Base-by-base conservation (phyloP, 139 green algal genomes). In the Micractinium sp. region DNA sequence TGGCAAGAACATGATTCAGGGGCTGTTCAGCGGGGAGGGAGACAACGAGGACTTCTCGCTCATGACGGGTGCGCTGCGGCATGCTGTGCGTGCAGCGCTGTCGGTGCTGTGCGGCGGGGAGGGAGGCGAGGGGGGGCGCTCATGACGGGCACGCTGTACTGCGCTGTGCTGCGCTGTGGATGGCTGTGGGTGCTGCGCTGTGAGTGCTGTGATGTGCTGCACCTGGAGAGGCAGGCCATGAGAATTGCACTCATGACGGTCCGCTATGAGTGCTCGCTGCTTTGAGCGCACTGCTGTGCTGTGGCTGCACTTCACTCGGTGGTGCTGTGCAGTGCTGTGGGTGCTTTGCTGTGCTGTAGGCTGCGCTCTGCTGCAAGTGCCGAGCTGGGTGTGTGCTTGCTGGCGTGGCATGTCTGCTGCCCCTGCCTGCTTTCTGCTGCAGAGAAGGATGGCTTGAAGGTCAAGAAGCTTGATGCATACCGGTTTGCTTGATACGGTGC, bases 1-100 rank as follows among this genome's bases (percentile, higher is more conserved):
- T 29, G 91, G 84, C 27, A 89, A 91, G 9, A 69, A 93, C 75
- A 73, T 92, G 71, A 95, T 95, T 53, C 92, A 95, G 81, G 90
- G 84, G 81, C 88, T 91, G 29, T 94, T 91, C 41, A 79, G 61
- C 0, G 91, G 89, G 20, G 88, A 78, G 15, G 73, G 89, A 18
- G 71, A 69, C 47, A 90, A 85, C 19, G 89, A 91, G 36, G 69
- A 93, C 81, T 88, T 93, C 31, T 87, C 84, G 33, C 61, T 92
- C 33, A 92, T 92, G 90, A 90, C 83, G 36, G 83, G 83, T 81
- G 29, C 22, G 80, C 80, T 29, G 22, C 25, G 29, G 74, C 35
- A 36, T 36, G 69, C 23, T 19, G 69, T 56, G 47, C 31, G 73
- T 79, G 73, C n/a, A 2, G 71, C 71, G 71, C n/a, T 39, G 63